Base-by-base conservation (phyloP, 1,284 basidiomycete genomes). In the Prillingera fragicola region DNA sequence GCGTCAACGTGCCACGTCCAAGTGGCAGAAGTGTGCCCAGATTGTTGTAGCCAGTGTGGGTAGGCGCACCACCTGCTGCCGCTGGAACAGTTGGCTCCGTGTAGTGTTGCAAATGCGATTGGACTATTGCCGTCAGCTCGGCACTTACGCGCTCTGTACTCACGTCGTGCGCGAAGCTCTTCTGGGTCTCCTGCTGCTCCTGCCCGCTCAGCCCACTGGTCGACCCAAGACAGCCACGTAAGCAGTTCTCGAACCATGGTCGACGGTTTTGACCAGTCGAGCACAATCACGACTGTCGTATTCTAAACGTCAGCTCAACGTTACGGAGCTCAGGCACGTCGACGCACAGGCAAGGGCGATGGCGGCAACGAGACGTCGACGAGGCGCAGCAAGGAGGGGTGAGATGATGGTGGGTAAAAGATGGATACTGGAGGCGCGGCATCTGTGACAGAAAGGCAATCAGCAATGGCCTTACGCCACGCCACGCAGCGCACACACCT, bases 231-330 rank as follows among this genome's bases (percentile, higher is more conserved):
- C 34, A 97, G 73, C 94, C 94, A 97, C 33, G 75, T 79, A 48
- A 85, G 75, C 5, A 98, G 74, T 61, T 97, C 86, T n/a, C 61
- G 42, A 26, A 69, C 67, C 70, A 97, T 96, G 0, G 82, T 80
- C 81, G 87, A 90, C 0, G 94, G 94, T 56, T 80, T 80, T 55
- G 89, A 90, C 94, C 92, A 97, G 68, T 98, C 94, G n/a, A 97
- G 75, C 0, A 84, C 79, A 56, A 97, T 85, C 57, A 96, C 74
- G 37, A 91, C 80, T 12, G 90, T 76, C 0, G 88, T 86, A 59
- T 94, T 85, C 27, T 82, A 77, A 10, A 8, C 10, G 23, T 43
- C 21, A 40, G 41, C 19, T 35, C 12, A 10, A 17, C 12, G 8
- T 15, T 17, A 33, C 14, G 22, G 24, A 13, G 10, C 14, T 15